Percentiles rank a stretch among this genome's conserved stretches.
phyloP scores from a whole-genome alignment of 2,329 filamentous ascomycete genomes.

The Aschersonia sp. region DNA sequence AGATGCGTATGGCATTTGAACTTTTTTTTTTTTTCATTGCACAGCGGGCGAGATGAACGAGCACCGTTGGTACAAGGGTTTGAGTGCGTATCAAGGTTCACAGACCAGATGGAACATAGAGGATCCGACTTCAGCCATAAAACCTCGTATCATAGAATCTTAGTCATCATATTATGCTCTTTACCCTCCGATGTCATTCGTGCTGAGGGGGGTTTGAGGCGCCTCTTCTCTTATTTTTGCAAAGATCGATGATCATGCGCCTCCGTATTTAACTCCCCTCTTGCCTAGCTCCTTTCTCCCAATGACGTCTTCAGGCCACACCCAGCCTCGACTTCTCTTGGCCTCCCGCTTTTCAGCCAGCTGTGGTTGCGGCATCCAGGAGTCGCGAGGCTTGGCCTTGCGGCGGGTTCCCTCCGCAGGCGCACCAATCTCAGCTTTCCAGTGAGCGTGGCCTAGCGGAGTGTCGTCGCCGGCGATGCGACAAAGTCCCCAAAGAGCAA shows the following conservation, averaged over 20 bases:
- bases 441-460: conserved; percentile 40
- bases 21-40: neutral
- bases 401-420: conserved; percentile 59
- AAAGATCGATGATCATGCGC: conserved; percentile 1
- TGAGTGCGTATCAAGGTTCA: too few species aligned
- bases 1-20: neutral
- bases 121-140: too few species aligned
- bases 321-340: conserved; percentile 61
- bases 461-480: conserved; percentile 49
- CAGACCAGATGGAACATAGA: too few species aligned
- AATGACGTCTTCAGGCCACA: conserved; percentile 59
- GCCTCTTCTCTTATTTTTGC: too few species aligned
- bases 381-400: conserved; percentile 55
- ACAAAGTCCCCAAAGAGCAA: conserved; percentile 68
- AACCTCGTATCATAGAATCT: too few species aligned
- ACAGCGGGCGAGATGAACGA: neutral
- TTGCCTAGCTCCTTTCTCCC: conserved; percentile 58
- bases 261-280: conserved; percentile 45
- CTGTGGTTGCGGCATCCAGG: conserved; percentile 63
- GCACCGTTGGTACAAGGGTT: neutral
- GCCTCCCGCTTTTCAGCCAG: conserved; percentile 62
- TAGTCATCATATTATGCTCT: too few species aligned
- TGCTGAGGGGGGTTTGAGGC: too few species aligned
- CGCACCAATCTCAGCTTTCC: conserved; percentile 59
- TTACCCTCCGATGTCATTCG: too few species aligned